phyloP scores from a whole-genome alignment of 441 rosid genomes.

The Adansonia madagascariensis region DNA sequence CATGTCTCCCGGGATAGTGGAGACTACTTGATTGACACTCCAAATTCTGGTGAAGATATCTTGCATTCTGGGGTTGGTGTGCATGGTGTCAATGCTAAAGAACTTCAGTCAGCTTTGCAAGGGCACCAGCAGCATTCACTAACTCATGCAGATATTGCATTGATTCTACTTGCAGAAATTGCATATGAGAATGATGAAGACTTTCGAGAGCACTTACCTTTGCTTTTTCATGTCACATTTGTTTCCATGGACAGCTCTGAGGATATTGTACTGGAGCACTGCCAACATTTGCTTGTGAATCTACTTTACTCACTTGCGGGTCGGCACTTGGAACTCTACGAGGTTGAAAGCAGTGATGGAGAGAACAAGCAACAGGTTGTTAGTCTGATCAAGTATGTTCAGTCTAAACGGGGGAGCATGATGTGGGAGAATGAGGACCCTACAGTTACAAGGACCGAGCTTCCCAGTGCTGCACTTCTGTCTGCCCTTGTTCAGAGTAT shows the following conservation, averaged over 20 bases:
- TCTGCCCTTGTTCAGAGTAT: slow-evolving; percentile 98
- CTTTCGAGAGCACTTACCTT: slow-evolving; percentile 96
- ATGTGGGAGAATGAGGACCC: slow-evolving; percentile 99
- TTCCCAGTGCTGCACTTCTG: slow-evolving; percentile 97
- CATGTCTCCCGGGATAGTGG: slow-evolving; percentile 99
- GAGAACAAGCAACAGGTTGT: slow-evolving; percentile 98
- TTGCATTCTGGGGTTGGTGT: slow-evolving; percentile 72
- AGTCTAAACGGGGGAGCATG: slow-evolving; percentile 99
- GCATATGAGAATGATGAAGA: slow-evolving; percentile 99
- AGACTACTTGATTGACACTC: slow-evolving; percentile 93
- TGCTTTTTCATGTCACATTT: slow-evolving; percentile 95
- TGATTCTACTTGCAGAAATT: slow-evolving; percentile 94
- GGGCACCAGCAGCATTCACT: slow-evolving; percentile 99
- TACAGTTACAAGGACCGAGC: slow-evolving; percentile 79
- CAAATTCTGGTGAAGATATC: slow-evolving; percentile 92
- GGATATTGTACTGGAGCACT: slow-evolving; percentile 97
- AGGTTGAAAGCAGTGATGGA: slow-evolving; percentile 93
- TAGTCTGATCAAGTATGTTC: slow-evolving; percentile 95
- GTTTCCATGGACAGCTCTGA: slow-evolving; percentile 99
- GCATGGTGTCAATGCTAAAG: slow-evolving; percentile 91
- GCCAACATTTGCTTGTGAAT: slow-evolving; percentile 67
- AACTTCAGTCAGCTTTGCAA: slow-evolving; percentile 95
- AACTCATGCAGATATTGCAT: slow-evolving; percentile 97
- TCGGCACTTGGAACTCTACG: slow-evolving; percentile 74
- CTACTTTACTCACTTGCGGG: slow-evolving; percentile 17